phyloP scores from a whole-genome alignment of 305 asterid genomes.

The Fraxinus ornus region DNA sequence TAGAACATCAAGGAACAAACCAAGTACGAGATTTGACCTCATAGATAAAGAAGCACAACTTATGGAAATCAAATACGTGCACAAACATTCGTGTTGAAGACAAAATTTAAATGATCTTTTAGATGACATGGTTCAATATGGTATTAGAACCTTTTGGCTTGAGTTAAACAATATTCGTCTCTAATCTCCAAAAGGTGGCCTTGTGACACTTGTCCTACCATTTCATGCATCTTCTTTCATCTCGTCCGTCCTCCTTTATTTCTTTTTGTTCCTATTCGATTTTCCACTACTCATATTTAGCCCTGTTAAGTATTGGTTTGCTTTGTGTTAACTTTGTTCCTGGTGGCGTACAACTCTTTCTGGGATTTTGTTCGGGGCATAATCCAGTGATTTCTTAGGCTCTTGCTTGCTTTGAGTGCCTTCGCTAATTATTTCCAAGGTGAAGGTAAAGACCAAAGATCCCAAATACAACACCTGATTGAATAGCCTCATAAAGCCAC shows the following conservation, averaged over 20 bases:
- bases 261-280: neutral
- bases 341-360: neutral
- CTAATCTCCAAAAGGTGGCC: neutral
- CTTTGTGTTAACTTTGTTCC: neutral
- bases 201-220: neutral
- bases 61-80: neutral
- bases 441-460: neutral
- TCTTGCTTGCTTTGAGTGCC: neutral
- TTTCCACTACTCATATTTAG: neutral
- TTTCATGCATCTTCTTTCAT: neutral
- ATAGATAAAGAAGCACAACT: neutral
- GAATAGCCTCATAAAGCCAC: neutral
- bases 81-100: neutral
- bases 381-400: neutral
- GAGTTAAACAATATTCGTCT: neutral
- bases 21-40: neutral
- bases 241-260: neutral
- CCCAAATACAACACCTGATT: neutral
- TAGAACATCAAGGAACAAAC: neutral
- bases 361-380: neutral
- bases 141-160: neutral
- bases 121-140: neutral
- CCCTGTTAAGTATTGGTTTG: neutral
- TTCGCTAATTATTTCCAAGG: neutral
- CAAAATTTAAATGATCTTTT: neutral